Percentiles rank a stretch among this genome's conserved stretches.
phyloP scores from a whole-genome alignment of 2,329 filamentous ascomycete species.

The Epichloe glyceriae region DNA sequence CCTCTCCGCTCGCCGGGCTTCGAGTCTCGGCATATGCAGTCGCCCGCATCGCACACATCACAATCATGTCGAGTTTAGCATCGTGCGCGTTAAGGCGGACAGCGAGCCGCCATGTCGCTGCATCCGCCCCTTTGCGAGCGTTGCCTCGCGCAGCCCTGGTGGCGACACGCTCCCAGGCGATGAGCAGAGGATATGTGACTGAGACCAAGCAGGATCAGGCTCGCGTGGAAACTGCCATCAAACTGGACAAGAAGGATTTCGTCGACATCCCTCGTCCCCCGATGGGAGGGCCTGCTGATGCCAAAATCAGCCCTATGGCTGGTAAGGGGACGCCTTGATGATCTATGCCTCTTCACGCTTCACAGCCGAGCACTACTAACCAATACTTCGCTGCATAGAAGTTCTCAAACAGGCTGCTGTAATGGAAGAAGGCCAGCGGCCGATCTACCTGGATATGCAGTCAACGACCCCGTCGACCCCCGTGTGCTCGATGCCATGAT shows the following conservation, averaged over 20 bases:
- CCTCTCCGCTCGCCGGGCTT: slow-evolving; percentile 8
- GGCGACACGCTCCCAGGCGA: slow-evolving; percentile 11
- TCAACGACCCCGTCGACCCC: slow-evolving; percentile 88
- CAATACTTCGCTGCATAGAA: slow-evolving; percentile 27
- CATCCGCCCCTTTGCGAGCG: slow-evolving; percentile 15
- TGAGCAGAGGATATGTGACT: slow-evolving; percentile 63
- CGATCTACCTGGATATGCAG: slow-evolving; percentile 98
- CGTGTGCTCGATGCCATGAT: slow-evolving; percentile 95
- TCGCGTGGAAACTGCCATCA: slow-evolving; percentile 77
- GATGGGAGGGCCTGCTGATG: slow-evolving; percentile 23
- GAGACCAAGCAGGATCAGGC: slow-evolving; percentile 69
- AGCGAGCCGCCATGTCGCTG: slow-evolving; percentile 46
- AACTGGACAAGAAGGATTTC: slow-evolving; percentile 75
- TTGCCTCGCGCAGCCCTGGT: slow-evolving; percentile 18
- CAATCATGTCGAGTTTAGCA: slow-evolving; percentile 49
- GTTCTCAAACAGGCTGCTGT: slow-evolving; percentile 84
- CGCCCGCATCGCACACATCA: slow-evolving; percentile 12
- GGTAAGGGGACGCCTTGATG: slow-evolving; percentile 14
- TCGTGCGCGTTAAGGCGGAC: slow-evolving; percentile 57
- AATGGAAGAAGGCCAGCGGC: slow-evolving; percentile 83
- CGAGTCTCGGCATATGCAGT: slow-evolving; percentile 8
- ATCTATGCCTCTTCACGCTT: neutral
- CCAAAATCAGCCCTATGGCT: slow-evolving; percentile 70
- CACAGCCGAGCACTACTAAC: neutral
- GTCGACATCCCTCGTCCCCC: slow-evolving; percentile 34